A percentile compares a stretch with the other conserved stretches of the same genome.
Evolutionary conservation across 768 basidiomycete species (phyloP).

Genomic region (Kwoniella sp.): DNA sequence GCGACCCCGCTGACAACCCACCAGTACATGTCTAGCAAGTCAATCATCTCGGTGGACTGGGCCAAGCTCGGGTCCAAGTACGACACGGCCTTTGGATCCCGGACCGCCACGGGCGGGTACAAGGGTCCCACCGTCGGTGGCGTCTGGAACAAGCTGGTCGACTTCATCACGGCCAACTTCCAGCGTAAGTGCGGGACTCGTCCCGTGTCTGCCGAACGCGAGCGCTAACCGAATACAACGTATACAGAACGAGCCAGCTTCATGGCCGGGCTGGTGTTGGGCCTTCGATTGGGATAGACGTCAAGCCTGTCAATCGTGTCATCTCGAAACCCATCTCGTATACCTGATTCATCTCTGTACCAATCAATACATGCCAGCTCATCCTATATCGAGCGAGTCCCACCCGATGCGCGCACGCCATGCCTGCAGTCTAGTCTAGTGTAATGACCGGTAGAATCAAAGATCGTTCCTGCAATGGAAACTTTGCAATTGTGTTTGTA

Average conservation of each 20-base stretch:
- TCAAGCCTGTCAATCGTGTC: background rate
- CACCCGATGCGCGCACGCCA: too few relatives aligned
- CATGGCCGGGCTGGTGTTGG: constrained; percentile 73
- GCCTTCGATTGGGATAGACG: constrained; percentile 68
- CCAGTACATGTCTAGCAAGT: constrained; percentile 74
- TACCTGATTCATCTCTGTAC: background rate
- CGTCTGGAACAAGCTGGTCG: constrained; percentile 58
- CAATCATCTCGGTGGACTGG: constrained; percentile 79
- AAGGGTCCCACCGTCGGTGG: constrained; percentile 60
- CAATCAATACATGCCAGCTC: background rate
- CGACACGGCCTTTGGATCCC: constrained; percentile 66
- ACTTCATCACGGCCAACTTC: constrained; percentile 89
- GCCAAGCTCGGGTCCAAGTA: constrained; percentile 61
- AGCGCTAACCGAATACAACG: constrained; percentile 2
- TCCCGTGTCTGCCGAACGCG: background rate
- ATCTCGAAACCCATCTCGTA: too few relatives aligned
- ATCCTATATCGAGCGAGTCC: background rate
- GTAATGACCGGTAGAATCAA: too few relatives aligned
- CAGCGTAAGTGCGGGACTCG: constrained; percentile 56
- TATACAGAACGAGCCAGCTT: constrained; percentile 66
- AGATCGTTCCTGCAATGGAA: background rate
- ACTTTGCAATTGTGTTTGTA: too few relatives aligned
- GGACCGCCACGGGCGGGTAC: constrained; percentile 57
- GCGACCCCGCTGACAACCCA: too few relatives aligned
- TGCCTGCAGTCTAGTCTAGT: too few relatives aligned